Conservation (phyloP, 148 eudicot genomes). For the Simmondsia chinensis region DNA sequence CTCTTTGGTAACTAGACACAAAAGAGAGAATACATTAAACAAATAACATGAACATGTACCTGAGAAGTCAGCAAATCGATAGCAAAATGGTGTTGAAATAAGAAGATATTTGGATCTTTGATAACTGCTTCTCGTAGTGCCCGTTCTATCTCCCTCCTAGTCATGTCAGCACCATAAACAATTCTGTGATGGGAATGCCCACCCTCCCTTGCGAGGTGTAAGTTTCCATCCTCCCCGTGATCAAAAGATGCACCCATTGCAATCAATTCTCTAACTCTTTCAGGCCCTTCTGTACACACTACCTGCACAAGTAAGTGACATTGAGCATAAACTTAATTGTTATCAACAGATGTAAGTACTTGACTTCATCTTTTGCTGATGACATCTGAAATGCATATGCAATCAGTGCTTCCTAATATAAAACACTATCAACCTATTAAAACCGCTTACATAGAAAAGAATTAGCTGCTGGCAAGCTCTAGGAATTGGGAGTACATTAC, state of each 20-base stretch:
- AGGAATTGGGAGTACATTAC: no score
- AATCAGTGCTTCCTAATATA: no score
- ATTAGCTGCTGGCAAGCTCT: no score
- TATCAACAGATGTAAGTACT: neutral
- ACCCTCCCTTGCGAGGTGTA: constrained; percentile 96
- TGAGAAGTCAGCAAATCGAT: constrained; percentile 86
- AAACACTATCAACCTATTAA: no score
- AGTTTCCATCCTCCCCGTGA: constrained; percentile 96
- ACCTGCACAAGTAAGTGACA: constrained; percentile 57
- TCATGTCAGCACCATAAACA: constrained; percentile 98
- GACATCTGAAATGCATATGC: no score
- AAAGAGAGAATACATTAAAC: neutral
- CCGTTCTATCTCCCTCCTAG: constrained; percentile 93
- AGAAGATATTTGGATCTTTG: constrained; percentile 68
- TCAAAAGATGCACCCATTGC: constrained; percentile 98
- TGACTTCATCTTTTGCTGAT: no score
- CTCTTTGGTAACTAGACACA: no score
- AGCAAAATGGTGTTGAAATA: constrained; percentile 90
- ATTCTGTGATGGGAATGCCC: constrained; percentile 94
- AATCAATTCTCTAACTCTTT: constrained; percentile 87
- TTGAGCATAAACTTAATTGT: constrained; percentile 6
- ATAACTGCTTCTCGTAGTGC: constrained; percentile 72
- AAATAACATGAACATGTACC: constrained; percentile 24
- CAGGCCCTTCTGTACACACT: constrained; percentile 98
- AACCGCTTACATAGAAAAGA: no score